A percentile compares a stretch with the other conserved stretches of the same genome.
These are phyloP conservation scores for Lathyrus aphaca DNA, from an alignment of 306 rosid genomes.

Conservation along the genomic window DNA sequence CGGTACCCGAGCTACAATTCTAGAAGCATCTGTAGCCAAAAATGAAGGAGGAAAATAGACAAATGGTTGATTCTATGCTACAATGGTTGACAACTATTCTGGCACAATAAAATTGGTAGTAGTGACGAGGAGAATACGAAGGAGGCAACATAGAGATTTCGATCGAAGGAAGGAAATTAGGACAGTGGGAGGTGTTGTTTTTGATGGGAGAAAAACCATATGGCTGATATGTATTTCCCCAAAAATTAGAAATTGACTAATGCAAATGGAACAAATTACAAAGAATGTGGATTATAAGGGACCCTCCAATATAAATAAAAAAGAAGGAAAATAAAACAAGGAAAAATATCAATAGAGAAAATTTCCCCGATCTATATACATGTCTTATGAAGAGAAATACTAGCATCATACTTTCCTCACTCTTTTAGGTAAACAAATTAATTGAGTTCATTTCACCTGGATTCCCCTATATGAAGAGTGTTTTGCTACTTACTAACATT, in stretches of 20 bases:
- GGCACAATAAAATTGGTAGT: no score
- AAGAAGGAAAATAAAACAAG: neutral
- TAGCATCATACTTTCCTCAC: neutral
- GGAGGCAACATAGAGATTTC: no score
- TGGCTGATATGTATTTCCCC: neutral
- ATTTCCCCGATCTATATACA: neutral
- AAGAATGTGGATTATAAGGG: neutral
- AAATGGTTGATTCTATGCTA: no score
- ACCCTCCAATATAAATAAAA: neutral
- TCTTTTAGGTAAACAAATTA: neutral
- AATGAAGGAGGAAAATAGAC: no score
- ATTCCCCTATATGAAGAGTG: neutral
- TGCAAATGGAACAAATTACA: neutral
- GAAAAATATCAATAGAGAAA: neutral
- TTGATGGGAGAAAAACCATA: neutral
- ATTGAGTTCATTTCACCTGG: neutral
- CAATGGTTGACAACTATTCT: no score
- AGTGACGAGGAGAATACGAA: no score
- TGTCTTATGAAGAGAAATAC: neutral
- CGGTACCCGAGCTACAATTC: no score
- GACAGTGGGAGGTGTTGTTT: no score
- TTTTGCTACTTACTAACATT: neutral
- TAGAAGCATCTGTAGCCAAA: no score
- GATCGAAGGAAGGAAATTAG: no score
- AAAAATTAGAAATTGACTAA: neutral